A percentile compares a stretch with the other conserved stretches of the same genome.
phyloP scores from a whole-genome alignment of 2,329 filamentous ascomycete species.

The Dothideomycetidae sp. region DNA sequence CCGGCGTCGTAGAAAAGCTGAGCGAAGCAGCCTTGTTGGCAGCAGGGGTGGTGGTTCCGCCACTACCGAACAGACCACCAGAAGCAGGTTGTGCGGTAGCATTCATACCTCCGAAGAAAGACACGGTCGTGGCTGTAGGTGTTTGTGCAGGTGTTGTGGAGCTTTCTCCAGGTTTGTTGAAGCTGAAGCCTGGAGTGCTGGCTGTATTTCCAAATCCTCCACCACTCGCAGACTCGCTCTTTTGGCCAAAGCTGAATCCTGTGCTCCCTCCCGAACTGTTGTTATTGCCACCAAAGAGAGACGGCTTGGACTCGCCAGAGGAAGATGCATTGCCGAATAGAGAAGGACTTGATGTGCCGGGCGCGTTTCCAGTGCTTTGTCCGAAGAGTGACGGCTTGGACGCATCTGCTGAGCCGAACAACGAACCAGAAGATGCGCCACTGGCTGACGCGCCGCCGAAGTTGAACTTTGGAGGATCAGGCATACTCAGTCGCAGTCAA shows the following conservation, averaged over 20 bases:
- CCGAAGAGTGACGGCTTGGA: conserved; percentile 12
- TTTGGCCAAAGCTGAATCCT: conserved; percentile 12
- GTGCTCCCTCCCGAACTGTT: conserved; percentile 10
- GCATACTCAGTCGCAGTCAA: conserved; percentile 13
- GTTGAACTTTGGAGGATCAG: conserved; percentile 16
- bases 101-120: conserved; percentile 1
- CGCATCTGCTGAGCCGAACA: conserved; percentile 8
- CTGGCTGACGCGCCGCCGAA: conserved; percentile 25
- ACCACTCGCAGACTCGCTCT: conserved; percentile 6
- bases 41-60: conserved; percentile 15
- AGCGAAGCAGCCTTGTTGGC: conserved; percentile 13
- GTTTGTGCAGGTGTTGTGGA: conserved; percentile 39
- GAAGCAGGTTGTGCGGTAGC: conserved; percentile 2
- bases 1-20: conserved; percentile 17
- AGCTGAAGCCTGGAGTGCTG: conserved; percentile 10
- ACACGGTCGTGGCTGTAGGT: conserved; percentile 23
- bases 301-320: conserved; percentile 8
- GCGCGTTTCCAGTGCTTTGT: conserved; percentile 10
- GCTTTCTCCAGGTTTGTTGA: conserved; percentile 7
- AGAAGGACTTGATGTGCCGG: conserved; percentile 13
- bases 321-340: conserved; percentile 20
- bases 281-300: conserved; percentile 16
- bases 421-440: conserved; percentile 18
- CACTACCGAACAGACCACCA: conserved; percentile 9
- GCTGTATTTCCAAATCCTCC: conserved; percentile 10